Base-by-base conservation (phyloP, 2,329 filamentous ascomycete species). In the Talaromyces albobiverticillius region DNA sequence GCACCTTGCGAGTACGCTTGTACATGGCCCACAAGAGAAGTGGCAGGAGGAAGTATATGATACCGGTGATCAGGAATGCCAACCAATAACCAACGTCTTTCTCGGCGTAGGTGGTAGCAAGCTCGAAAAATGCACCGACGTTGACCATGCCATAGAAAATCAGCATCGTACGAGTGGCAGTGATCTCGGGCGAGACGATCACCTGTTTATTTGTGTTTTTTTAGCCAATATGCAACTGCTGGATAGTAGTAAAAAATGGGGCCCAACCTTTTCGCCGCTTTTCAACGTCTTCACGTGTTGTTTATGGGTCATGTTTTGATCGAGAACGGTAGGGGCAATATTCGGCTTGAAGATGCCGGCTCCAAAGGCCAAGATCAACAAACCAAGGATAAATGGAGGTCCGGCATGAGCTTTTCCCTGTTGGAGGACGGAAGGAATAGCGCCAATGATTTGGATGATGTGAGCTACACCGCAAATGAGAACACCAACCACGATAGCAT, bases 91-190 rank as follows among this genome's bases (percentile, higher is more conserved):
- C 87, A 46, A 89, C 79, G 57, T 88, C 89, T 66, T 87, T 86
- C 71, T 90, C 88, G 2, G 86, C 83, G 64, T 88, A 91, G 31
- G 84, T 85, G 82, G 87, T 90, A 63, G 75, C 76, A 54, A 87
- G 79, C 42, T 79, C 83, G 43, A 77, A 64, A 42, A 86, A 73
- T 23, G 84, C 81, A 29, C 87, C 87, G 13, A 87, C 66, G 68
- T 90, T 90, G 64, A 90, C 89, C 70, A 82, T 85, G 67, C 80
- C 78, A 71, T 89, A 89, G 74, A 89, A 89, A 64, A 89, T 81
- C 82, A 83, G 79, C 66, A 85, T 89, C 50, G 89, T 82, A 9
- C 55, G 49, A 8, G 82, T 82, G 57, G 87, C 79, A 45, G 87
- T 90, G 50, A 85, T 78, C 51, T 83, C 82, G 0, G 86, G 86